These are phyloP conservation scores for Didymella segeticola DNA, from an alignment of 2,329 filamentous ascomycete species.

Conservation along the genomic window DNA sequence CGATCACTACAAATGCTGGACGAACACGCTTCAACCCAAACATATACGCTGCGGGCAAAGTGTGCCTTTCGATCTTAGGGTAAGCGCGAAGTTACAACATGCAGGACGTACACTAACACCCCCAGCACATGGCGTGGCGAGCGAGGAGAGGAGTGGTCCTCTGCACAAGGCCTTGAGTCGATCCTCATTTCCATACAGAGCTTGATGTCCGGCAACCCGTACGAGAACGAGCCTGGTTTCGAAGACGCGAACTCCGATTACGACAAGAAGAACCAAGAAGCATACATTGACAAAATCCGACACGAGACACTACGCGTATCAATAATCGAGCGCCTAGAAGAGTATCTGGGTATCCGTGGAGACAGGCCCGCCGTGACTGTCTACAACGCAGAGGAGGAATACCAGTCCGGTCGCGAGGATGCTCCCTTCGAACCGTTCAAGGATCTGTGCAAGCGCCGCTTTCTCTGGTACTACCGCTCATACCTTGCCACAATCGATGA, in stretches of 20 bases:
- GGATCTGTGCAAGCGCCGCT: conserved; percentile 87
- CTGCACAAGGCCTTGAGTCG: conserved; percentile 92
- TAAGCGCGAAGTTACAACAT: conserved; percentile 51
- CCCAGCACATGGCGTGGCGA: conserved; percentile 89
- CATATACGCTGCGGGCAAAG: conserved; percentile 89
- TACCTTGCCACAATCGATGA: conserved; percentile 76
- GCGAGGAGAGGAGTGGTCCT: conserved; percentile 92
- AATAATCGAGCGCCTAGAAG: conserved; percentile 84
- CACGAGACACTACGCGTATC: conserved; percentile 89
- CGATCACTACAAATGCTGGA: conserved; percentile 87
- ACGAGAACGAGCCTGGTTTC: conserved; percentile 95
- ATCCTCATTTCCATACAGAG: conserved; percentile 96
- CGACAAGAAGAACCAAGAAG: conserved; percentile 76
- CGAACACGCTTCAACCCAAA: conserved; percentile 94
- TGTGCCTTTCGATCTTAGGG: conserved; percentile 93
- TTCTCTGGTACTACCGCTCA: conserved; percentile 94
- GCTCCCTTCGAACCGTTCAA: conserved; percentile 83
- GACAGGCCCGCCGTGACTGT: conserved; percentile 49
- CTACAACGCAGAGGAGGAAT: conserved; percentile 59
- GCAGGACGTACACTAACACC: not conserved
- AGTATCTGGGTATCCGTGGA: conserved; percentile 70
- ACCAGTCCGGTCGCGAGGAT: conserved; percentile 57
- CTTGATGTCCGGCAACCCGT: conserved; percentile 90
- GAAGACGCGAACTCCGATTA: conserved; percentile 72
- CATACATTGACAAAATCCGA: conserved; percentile 86